phyloP scores from a whole-genome alignment of 1,139 yeast genomes.

The Nakaseomyces bracarensis region DNA sequence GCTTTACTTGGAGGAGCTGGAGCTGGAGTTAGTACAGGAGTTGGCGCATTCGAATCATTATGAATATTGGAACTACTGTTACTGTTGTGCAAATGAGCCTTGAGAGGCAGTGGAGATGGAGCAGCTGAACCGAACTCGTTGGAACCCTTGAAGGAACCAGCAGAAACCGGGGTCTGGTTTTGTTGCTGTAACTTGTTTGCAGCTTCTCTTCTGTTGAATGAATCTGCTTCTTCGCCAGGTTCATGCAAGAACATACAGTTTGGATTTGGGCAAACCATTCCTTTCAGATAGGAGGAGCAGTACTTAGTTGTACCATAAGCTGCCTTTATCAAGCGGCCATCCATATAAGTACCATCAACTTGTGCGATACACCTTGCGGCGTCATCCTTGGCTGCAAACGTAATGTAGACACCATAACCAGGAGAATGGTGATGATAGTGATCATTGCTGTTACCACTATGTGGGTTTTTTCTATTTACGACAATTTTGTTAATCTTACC shows the following conservation, averaged over 20 bases:
- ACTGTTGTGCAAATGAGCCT: constrained; percentile 23
- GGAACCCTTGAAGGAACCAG: constrained; percentile 9
- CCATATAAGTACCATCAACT: constrained; percentile 89
- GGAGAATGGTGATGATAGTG: constrained; percentile 41
- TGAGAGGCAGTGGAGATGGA: constrained; percentile 26
- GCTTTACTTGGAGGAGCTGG: constrained; percentile 28
- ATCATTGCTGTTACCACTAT: constrained; percentile 24
- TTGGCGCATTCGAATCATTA: constrained; percentile 16
- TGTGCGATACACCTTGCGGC: constrained; percentile 90
- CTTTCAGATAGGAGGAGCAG: constrained; percentile 89
- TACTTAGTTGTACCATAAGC: constrained; percentile 99
- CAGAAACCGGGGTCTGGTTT: constrained; percentile 7
- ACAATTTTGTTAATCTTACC: constrained; percentile 94
- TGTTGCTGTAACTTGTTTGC: constrained; percentile 22
- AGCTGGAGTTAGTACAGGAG: constrained; percentile 31
- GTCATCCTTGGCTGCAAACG: constrained; percentile 87
- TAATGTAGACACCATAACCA: constrained; percentile 92
- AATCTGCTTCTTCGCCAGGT: constrained; percentile 98
- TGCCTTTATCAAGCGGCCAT: constrained; percentile 79
- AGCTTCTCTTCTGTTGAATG: constrained; percentile 84
- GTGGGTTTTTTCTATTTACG: constrained; percentile 69
- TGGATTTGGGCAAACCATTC: constrained; percentile 96
- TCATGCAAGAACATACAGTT: constrained; percentile 98
- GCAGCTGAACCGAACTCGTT: constrained; percentile 13
- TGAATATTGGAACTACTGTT: constrained; percentile 11